Percentiles rank a stretch among this genome's conserved stretches.
Evolutionary conservation across 2,329 filamentous ascomycete genomes (phyloP).

Genomic region (Cadophora luteo-olivacea): DNA sequence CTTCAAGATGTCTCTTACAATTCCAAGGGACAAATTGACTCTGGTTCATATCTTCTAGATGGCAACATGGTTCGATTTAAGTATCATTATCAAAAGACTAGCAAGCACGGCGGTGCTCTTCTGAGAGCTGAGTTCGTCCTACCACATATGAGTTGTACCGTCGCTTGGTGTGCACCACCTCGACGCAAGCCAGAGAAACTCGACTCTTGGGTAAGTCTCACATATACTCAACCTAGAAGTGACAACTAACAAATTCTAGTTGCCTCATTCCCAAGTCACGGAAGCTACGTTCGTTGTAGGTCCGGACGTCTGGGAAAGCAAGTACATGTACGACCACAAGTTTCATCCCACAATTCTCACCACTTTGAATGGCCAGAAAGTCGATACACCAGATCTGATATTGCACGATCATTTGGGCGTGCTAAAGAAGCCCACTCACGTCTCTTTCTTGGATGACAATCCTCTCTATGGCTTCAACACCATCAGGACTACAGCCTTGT

Average conservation of each 20-base stretch:
- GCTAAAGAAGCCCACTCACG: slow-evolving; percentile 49
- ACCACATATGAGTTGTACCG: slow-evolving; percentile 57
- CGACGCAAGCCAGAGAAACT: slow-evolving; percentile 55
- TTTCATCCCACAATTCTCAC: slow-evolving; percentile 53
- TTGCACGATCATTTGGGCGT: slow-evolving; percentile 52
- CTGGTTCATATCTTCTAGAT: slow-evolving; percentile 58
- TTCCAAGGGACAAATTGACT: slow-evolving; percentile 56
- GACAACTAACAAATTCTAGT: slow-evolving; percentile 50
- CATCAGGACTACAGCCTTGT: slow-evolving; percentile 34
- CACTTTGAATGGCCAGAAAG: slow-evolving; percentile 54
- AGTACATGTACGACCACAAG: slow-evolving; percentile 54
- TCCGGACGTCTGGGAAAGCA: slow-evolving; percentile 57
- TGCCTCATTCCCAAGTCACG: slow-evolving; percentile 59
- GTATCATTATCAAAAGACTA: slow-evolving; percentile 60
- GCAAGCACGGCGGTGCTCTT: slow-evolving; percentile 58
- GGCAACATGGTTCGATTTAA: slow-evolving; percentile 59
- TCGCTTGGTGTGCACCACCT: slow-evolving; percentile 59
- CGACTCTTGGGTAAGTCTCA: slow-evolving; percentile 45
- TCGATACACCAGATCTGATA: slow-evolving; percentile 60
- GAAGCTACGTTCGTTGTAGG: slow-evolving; percentile 60
- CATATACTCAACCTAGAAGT: slow-evolving; percentile 54
- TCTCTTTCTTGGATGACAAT: slow-evolving; percentile 57
- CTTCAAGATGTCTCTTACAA: slow-evolving; percentile 43
- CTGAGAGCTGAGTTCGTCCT: slow-evolving; percentile 59
- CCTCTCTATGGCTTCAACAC: slow-evolving; percentile 55